Base-by-base conservation (phyloP, 2,329 filamentous ascomycete genomes). In the Sodiomyces alkalinus region DNA sequence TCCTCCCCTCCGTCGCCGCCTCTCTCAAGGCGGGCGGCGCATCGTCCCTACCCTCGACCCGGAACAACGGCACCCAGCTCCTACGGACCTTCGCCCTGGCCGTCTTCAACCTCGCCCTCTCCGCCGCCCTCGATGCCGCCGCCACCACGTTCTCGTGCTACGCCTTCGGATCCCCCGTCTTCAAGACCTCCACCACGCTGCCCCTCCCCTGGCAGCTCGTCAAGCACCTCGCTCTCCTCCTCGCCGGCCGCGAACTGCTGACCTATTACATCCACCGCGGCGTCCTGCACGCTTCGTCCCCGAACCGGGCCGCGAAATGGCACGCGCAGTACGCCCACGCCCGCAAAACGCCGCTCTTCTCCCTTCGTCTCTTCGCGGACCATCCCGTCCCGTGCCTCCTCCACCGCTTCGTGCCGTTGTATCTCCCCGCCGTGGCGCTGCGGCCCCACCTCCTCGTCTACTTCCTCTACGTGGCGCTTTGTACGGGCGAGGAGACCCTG, bases 201-300 rank as follows among this genome's bases (percentile, higher is more conserved):
- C 65, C 65, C 0, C 39, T 69, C 7, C 64, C 64, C 0, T 68
- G 62, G 60, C 58, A 63, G 28, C 53, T 68, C 32, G 44, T 59
- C 28, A 66, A 64, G 39, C 62, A 70, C 35, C 42, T 63, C 25
- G 36, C 45, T 28, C 32, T 56, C 9, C 49, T 69, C 11, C 48
- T 63, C 32, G 39, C 52, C 16, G 47, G 50, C 9, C 58, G 65
- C 29, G 62, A 81, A 56, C 42, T 71, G 6, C 46, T 85, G 8
- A 68, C 74, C 32, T 93, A 92, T 48, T 65, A 72, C 41, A 62
- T 82, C 39, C 83, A 92, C 53, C 74, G 79, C 28, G 67, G 68
- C 43, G 33, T 77, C 16, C 63, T 93, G 7, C 83, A 92, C 52
- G 47, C 47, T 23, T 46, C 38, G 15, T 30, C 44, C 5, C 45